Percentiles rank a stretch among this genome's conserved stretches.
Conservation (phyloP, 768 basidiomycete genomes). For the Podaxis carcinomalis region DNA sequence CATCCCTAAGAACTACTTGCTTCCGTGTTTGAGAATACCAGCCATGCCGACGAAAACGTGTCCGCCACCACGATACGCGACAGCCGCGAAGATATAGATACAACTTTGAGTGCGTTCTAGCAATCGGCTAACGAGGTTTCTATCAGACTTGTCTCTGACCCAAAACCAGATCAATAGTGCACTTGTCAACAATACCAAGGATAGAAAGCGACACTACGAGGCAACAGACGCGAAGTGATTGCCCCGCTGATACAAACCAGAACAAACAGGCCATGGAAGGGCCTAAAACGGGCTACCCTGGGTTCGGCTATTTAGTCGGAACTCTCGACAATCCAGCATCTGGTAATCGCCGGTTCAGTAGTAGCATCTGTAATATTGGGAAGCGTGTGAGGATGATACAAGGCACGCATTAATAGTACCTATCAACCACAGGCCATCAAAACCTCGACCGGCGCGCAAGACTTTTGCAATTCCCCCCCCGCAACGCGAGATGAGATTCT, state of each 20-base stretch:
- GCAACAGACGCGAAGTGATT: not conserved
- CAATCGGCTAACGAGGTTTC: not conserved
- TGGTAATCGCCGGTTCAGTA: conserved; percentile 2
- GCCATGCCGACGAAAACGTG: not conserved
- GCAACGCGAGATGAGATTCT: not conserved
- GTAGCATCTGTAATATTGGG: not conserved
- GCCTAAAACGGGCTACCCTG: conserved; percentile 7
- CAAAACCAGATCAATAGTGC: not conserved
- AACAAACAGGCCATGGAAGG: not conserved
- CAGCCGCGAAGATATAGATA: not conserved
- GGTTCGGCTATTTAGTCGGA: conserved; percentile 11
- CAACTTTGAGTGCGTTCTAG: too few relatives aligned
- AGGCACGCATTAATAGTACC: not conserved
- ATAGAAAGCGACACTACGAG: not conserved
- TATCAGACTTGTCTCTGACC: not conserved
- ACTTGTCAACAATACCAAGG: not conserved
- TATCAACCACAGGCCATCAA: not conserved
- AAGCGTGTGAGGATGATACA: conserved; percentile 4
- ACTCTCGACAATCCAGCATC: conserved; percentile 4
- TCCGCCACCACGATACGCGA: not conserved
- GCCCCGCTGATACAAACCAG: not conserved
- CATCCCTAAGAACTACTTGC: not conserved
- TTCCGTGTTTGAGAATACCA: not conserved
- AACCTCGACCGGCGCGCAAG: not conserved
- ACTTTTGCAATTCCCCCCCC: not conserved